phyloP scores from a whole-genome alignment of 495 filamentous ascomycete species.

The Aeminium ludgeri region DNA sequence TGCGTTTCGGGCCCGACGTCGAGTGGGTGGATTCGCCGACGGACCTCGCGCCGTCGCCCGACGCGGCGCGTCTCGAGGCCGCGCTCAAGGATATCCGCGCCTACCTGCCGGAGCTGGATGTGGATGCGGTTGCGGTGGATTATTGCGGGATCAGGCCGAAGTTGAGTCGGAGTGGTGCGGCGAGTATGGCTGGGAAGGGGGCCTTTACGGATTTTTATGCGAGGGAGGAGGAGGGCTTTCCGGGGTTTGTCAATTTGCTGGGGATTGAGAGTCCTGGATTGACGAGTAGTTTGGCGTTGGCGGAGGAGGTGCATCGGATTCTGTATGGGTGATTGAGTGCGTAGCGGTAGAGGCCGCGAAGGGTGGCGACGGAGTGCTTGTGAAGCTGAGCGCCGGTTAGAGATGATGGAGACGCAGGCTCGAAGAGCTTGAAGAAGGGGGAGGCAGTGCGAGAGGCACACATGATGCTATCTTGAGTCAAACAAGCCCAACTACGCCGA shows the following conservation, averaged over 20 bases:
- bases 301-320: slow-evolving; percentile 57
- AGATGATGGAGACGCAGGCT: too few relatives aligned
- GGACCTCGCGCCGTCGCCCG: slow-evolving; percentile 36
- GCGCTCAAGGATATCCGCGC: slow-evolving; percentile 57
- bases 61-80: slow-evolving; percentile 39
- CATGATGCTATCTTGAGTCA: too few relatives aligned
- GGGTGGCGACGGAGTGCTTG: too few relatives aligned
- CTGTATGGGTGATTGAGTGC: slow-evolving; percentile 38
- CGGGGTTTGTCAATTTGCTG: slow-evolving; percentile 81
- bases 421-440: too few relatives aligned
- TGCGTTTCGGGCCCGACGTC: slow-evolving; percentile 89
- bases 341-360: too few relatives aligned
- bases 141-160: slow-evolving; percentile 90
- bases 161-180: slow-evolving; percentile 41
- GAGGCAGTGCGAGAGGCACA: too few relatives aligned
- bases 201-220: slow-evolving; percentile 70
- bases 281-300: slow-evolving; percentile 81
- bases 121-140: slow-evolving; percentile 51
- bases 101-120: slow-evolving; percentile 61
- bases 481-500: too few relatives aligned
- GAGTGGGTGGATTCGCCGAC: slow-evolving; percentile 65
- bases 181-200: slow-evolving; percentile 36
- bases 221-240: slow-evolving; percentile 55
- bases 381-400: too few relatives aligned
- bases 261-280: slow-evolving; percentile 92